Percentiles rank a stretch among this genome's conserved stretches.
Evolutionary conservation across 2,329 filamentous ascomycete species (phyloP).

Genomic region (Aspergillus sp.): DNA sequence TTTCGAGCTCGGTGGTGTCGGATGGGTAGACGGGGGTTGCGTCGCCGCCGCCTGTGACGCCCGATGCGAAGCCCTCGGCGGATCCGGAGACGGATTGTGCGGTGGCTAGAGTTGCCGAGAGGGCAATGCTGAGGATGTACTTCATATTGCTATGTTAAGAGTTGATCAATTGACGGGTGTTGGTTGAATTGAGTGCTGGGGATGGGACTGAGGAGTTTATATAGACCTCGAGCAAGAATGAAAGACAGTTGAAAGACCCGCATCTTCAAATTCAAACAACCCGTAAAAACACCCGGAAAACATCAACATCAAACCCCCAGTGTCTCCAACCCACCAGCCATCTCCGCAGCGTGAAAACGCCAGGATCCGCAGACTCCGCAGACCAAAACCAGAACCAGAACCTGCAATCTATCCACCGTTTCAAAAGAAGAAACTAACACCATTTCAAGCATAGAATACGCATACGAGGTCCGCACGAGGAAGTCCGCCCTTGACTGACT

Average conservation of each 20-base stretch:
- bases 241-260: too few relatives aligned
- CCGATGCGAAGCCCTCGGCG: constrained; percentile 47
- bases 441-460: too few relatives aligned
- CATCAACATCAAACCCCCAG: background rate
- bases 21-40: constrained; percentile 54
- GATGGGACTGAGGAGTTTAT: background rate
- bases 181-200: too few relatives aligned
- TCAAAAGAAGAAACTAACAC: too few relatives aligned
- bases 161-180: background rate
- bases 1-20: constrained; percentile 54
- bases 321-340: background rate
- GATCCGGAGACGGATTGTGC: constrained; percentile 20
- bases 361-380: too few relatives aligned
- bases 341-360: too few relatives aligned
- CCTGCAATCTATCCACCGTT: too few relatives aligned
- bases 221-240: background rate
- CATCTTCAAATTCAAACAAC: background rate
- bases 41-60: constrained; percentile 59
- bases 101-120: background rate
- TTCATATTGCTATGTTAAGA: background rate
- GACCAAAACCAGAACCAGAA: too few relatives aligned
- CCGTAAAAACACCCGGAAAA: background rate
- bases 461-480: too few relatives aligned
- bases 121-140: background rate
- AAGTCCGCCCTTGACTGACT: too few relatives aligned